Base-by-base conservation (phyloP, 345 rosid genomes). In the Durio zibethinus region DNA sequence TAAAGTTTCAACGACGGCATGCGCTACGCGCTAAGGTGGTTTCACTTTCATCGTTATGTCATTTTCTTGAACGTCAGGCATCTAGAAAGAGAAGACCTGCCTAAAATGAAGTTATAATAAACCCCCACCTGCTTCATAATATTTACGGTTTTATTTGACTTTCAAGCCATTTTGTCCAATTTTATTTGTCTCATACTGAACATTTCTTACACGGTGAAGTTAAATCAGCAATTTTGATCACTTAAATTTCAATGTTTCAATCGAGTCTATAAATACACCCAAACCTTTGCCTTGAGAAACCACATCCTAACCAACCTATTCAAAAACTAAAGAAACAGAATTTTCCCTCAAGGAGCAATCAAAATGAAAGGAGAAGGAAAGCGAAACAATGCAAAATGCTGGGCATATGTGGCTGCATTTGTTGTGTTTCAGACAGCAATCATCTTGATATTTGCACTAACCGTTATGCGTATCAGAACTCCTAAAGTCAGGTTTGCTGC, bases 381-480 rank as follows among this genome's bases (percentile, higher is more conserved):
- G 31, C 48, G 52, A 40, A 67, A 9, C 25, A 42, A 21, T 1
- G 16, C 14, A 40, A 67, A 21, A 42, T 67, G 72, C 52, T 10
- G 40, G 18, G 27, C 48, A 36, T 66, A 66, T 1, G 71, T 66
- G 16, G 70, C 70, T 3, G 70, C 70, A 35, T 65, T 65, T 9
- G 27, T 65, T 66, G 50, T 66, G 48, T 66, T 66, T 10, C 50
- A 66, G 50, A 67, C 72, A 12, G 33, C 52, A n/a, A 67, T 67
- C 72, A 67, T 67, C 72, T 67, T 67, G 52, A n/a, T 76, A 1
- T 65, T 80, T 43, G 81, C 86, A 10, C 38, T 77, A 5, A 31
- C 76, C 4, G 68, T 82, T 53, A 23, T 86, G 53, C 88, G 82
- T 4, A 52, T 84, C 50, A 67, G 15, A 10, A 82, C 74, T 27